A percentile compares a stretch with the other conserved stretches of the same genome.
phyloP scores from a whole-genome alignment of 1,284 basidiomycete genomes.

The Xerocomus amazonicus region DNA sequence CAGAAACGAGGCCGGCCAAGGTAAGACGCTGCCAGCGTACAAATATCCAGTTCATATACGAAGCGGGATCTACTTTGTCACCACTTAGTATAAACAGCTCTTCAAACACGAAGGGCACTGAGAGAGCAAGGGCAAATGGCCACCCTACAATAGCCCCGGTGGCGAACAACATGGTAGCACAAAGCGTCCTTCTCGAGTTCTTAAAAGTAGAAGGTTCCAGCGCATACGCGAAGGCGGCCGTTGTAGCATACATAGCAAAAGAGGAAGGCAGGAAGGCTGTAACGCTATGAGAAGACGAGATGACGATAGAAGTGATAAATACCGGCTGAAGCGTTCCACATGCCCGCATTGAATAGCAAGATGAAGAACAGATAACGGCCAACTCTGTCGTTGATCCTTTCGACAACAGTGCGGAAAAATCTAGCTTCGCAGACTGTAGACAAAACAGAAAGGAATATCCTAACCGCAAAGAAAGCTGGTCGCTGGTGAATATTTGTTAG shows the following conservation, averaged over 20 bases:
- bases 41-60: slow-evolving; percentile 52
- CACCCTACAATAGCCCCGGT: slow-evolving; percentile 89
- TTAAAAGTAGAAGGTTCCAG: slow-evolving; percentile 64
- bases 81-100: slow-evolving; percentile 80
- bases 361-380: slow-evolving; percentile 90
- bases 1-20: slow-evolving; percentile 53
- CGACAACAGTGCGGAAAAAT: slow-evolving; percentile 80
- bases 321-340: slow-evolving; percentile 91
- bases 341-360: slow-evolving; percentile 82
- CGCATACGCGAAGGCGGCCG: slow-evolving; percentile 77
- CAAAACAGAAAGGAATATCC: slow-evolving; percentile 74
- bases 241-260: slow-evolving; percentile 90
- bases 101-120: slow-evolving; percentile 88
- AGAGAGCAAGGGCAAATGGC: slow-evolving; percentile 89
- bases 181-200: slow-evolving; percentile 53
- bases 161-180: slow-evolving; percentile 72
- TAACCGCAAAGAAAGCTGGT: slow-evolving; percentile 84
- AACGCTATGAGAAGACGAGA: slow-evolving; percentile 4
- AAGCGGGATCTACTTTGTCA: slow-evolving; percentile 60
- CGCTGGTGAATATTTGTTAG: slow-evolving; percentile 45
- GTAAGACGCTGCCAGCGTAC: slow-evolving; percentile 63
- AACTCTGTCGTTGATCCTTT: slow-evolving; percentile 83
- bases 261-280: slow-evolving; percentile 90
- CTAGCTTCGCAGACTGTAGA: slow-evolving; percentile 80
- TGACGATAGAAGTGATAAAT: slow-evolving; percentile 3